Conservation (phyloP, 2,329 filamentous ascomycete species). For the Acrocalymma vagum region DNA sequence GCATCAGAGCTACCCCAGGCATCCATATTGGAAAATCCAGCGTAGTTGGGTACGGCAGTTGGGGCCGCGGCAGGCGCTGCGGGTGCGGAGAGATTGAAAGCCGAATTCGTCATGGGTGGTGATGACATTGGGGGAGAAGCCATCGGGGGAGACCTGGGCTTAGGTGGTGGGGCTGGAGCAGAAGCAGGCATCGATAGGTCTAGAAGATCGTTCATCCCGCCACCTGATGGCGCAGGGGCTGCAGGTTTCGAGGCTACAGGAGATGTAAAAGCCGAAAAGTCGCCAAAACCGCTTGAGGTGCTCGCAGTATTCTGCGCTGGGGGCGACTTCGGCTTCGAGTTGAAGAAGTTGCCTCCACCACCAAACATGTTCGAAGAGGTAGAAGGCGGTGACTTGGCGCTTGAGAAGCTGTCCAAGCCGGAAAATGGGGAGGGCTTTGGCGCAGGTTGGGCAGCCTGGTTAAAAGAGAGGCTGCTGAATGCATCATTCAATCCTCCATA, state of each 20-base stretch:
- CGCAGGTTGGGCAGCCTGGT: conserved; percentile 53
- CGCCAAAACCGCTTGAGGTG: conserved; percentile 64
- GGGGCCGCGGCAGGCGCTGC: conserved; percentile 49
- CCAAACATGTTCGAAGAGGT: conserved; percentile 59
- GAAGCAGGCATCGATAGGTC: conserved; percentile 67
- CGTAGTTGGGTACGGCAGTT: conserved; percentile 45
- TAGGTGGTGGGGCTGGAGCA: conserved; percentile 37
- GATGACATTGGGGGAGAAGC: conserved; percentile 40
- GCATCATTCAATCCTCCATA: conserved; percentile 81
- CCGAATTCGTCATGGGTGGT: conserved; percentile 56
- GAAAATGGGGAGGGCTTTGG: conserved; percentile 72
- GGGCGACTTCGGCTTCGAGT: conserved; percentile 69
- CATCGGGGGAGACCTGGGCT: too few species aligned
- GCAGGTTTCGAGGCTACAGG: conserved; percentile 56
- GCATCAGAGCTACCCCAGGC: conserved; percentile 86
- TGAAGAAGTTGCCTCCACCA: conserved; percentile 85
- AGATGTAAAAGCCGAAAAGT: conserved; percentile 73
- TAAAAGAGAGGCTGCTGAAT: conserved; percentile 75
- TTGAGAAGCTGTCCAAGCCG: conserved; percentile 64
- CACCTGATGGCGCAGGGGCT: conserved; percentile 58
- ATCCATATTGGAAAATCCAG: conserved; percentile 67
- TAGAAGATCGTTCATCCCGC: conserved; percentile 76
- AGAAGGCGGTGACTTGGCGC: conserved; percentile 42
- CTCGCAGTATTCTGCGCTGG: conserved; percentile 58
- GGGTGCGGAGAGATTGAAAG: conserved; percentile 44